A percentile compares a stretch with the other conserved stretches of the same genome.
phyloP scores from a whole-genome alignment of 208 protist species.

The Lotmaria passim region DNA sequence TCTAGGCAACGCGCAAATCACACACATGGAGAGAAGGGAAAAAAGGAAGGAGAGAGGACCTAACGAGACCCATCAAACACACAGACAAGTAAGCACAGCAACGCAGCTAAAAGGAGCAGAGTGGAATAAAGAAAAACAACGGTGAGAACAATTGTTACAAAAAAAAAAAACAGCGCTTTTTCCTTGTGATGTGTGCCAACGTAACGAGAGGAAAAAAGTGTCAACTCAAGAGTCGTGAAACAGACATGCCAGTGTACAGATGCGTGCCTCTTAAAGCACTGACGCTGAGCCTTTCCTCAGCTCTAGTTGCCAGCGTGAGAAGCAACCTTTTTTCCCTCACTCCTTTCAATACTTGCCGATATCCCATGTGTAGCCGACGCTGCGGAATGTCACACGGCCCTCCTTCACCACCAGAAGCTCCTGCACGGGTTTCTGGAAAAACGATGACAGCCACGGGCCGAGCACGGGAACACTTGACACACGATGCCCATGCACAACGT shows the following conservation, averaged over 20 bases:
- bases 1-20: background rate
- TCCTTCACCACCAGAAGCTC: constrained; percentile 79
- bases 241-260: too few species aligned
- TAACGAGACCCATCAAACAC: background rate
- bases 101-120: too few species aligned
- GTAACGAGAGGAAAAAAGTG: too few species aligned
- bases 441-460: constrained; percentile 57
- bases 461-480: constrained; percentile 52
- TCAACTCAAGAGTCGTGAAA: too few species aligned
- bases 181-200: too few species aligned
- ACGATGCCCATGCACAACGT: constrained; percentile 50
- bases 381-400: constrained; percentile 72
- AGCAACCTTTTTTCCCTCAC: background rate
- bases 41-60: background rate
- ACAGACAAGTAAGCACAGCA: too few species aligned
- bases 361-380: constrained; percentile 76
- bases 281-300: background rate
- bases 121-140: too few species aligned
- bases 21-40: background rate
- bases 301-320: background rate
- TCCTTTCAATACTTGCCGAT: constrained; percentile 48
- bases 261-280: too few species aligned
- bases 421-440: constrained; percentile 63
- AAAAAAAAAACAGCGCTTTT: too few species aligned
- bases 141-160: too few species aligned